Conservation (phyloP, 208 protist species). For the Leishmania mexicana region DNA sequence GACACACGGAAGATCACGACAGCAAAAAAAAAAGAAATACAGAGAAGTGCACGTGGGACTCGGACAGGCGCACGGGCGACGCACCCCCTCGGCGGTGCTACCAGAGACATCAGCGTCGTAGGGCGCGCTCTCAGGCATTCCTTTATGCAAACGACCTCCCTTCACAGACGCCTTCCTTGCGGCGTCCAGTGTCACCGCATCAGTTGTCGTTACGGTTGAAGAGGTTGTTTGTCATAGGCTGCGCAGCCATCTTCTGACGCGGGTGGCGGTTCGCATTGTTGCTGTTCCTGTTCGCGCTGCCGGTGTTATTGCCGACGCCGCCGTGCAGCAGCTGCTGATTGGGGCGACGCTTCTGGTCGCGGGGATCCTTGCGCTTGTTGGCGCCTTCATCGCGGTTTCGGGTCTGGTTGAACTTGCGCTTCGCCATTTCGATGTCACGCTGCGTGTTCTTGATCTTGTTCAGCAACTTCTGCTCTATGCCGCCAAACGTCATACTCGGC, state of each 20-base stretch:
- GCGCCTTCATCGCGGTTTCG: conserved; percentile 35
- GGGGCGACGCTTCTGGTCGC: conserved; percentile 35
- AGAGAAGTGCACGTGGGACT: neutral
- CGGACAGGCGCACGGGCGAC: neutral
- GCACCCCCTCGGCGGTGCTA: neutral
- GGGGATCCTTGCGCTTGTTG: conserved; percentile 34
- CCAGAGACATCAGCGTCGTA: neutral
- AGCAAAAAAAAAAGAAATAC: conserved; percentile 1
- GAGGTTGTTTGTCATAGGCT: conserved; percentile 38
- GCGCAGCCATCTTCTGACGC: conserved; percentile 16
- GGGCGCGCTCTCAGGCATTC: neutral
- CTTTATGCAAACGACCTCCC: neutral
- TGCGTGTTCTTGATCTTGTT: conserved; percentile 74
- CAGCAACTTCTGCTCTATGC: conserved; percentile 74
- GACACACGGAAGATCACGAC: conserved; percentile 1
- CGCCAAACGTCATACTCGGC: conserved; percentile 68
- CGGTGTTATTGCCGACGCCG: neutral
- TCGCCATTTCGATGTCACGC: conserved; percentile 46
- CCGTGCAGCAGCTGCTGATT: conserved; percentile 21
- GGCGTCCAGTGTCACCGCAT: neutral
- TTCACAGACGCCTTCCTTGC: neutral
- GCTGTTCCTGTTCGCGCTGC: neutral
- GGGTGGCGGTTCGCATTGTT: conserved; percentile 14
- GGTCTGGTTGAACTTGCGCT: conserved; percentile 47
- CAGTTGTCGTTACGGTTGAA: conserved; percentile 51